Conservation (phyloP, 768 basidiomycete species). For the Termitomyces sp. region DNA sequence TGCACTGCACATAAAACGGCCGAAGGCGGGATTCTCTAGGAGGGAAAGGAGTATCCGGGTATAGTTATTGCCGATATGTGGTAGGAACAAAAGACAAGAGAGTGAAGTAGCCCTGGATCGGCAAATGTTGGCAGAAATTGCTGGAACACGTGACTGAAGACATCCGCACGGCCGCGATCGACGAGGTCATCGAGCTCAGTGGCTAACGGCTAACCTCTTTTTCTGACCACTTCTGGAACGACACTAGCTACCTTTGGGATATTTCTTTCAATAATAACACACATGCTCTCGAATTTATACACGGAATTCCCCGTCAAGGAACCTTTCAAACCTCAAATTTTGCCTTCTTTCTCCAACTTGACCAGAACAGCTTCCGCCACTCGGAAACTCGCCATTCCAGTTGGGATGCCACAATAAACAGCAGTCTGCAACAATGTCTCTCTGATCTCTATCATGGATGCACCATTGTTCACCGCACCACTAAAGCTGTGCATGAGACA, state of each 20-base stretch:
- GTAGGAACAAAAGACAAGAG: not conserved
- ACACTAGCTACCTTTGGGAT: too few species aligned
- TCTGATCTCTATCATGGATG: constrained; percentile 38
- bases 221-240: not conserved
- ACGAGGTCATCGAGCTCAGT: too few species aligned
- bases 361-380: constrained; percentile 35
- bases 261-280: not conserved
- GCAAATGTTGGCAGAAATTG: constrained; percentile 1
- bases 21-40: constrained; percentile 4
- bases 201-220: too few species aligned
- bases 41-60: constrained; percentile 11
- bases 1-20: constrained; percentile 14
- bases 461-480: constrained; percentile 42
- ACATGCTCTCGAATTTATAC: not conserved
- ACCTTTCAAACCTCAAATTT: constrained; percentile 1
- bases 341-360: constrained; percentile 35
- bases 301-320: not conserved
- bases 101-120: constrained; percentile 1
- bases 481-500: constrained; percentile 16
- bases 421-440: constrained; percentile 41
- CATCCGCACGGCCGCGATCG: too few species aligned
- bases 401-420: constrained; percentile 40
- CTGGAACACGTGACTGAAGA: not conserved
- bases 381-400: constrained; percentile 39
- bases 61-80: constrained; percentile 10